phyloP scores from a whole-genome alignment of 805 yeast genomes.

The Candida berthetii region DNA sequence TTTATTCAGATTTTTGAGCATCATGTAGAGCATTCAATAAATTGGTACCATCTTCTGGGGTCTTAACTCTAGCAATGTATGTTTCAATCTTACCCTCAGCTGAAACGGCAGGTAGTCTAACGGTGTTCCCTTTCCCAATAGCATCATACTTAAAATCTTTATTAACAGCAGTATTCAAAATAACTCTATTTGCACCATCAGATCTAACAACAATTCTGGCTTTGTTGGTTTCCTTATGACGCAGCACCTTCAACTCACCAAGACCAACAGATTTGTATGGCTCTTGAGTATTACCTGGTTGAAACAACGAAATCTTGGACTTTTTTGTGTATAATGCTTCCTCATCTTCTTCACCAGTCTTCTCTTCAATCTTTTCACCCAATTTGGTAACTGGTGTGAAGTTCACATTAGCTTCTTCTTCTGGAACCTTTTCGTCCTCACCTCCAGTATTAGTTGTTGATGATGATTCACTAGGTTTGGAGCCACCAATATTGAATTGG shows the following conservation, averaged over 20 bases:
- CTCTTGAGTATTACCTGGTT: slow-evolving; percentile 37
- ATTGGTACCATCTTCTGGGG: slow-evolving; percentile 58
- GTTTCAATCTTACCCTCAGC: slow-evolving; percentile 54
- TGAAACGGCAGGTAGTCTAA: slow-evolving; percentile 60
- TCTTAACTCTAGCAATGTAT: slow-evolving; percentile 71
- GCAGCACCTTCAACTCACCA: slow-evolving; percentile 75
- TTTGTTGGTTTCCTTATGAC: slow-evolving; percentile 50
- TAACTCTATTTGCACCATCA: slow-evolving; percentile 78
- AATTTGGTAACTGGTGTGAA: slow-evolving; percentile 37
- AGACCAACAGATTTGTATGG: slow-evolving; percentile 66
- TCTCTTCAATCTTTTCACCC: slow-evolving; percentile 44
- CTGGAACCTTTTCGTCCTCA: slow-evolving; percentile 30
- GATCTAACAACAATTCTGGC: slow-evolving; percentile 75
- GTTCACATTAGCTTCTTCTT: slow-evolving; percentile 42
- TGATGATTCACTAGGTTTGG: slow-evolving; percentile 9
- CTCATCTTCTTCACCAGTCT: slow-evolving; percentile 88
- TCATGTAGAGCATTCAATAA: slow-evolving; percentile 29
- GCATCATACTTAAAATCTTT: slow-evolving; percentile 53
- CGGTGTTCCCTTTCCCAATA: slow-evolving; percentile 58
- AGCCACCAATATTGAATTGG: slow-evolving; percentile 12
- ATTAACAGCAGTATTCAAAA: slow-evolving; percentile 61
- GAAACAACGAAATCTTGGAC: slow-evolving; percentile 63
- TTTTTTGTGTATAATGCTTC: slow-evolving; percentile 54
- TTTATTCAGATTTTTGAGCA: slow-evolving; percentile 4
- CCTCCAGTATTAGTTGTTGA: slow-evolving; percentile 14